Percentiles rank a stretch among this genome's conserved stretches.
phyloP scores from a whole-genome alignment of 1,284 basidiomycete genomes.

The Rugosomyces carneus region DNA sequence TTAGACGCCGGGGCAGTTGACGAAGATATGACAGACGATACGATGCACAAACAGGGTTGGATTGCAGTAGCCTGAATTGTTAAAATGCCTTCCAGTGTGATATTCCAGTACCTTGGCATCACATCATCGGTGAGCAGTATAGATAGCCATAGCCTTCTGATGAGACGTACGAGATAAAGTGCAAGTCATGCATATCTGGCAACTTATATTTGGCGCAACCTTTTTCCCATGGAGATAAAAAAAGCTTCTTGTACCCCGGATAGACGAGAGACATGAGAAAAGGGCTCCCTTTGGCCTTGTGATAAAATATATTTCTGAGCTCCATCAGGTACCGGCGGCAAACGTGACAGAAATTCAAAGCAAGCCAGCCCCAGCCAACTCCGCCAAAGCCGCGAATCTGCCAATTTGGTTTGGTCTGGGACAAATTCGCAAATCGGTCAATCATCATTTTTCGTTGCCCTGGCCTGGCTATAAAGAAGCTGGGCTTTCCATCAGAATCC shows the following conservation, averaged over 20 bases:
- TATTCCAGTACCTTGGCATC: too few species aligned
- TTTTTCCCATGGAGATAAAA: conserved; percentile 4
- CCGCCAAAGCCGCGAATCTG: conserved; percentile 13
- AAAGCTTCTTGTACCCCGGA: neutral
- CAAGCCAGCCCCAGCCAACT: conserved; percentile 4
- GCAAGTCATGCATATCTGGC: too few species aligned
- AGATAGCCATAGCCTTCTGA: too few species aligned
- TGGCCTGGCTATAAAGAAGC: conserved; percentile 12
- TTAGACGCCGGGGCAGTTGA: neutral
- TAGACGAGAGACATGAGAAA: neutral
- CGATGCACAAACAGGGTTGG: neutral
- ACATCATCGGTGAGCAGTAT: too few species aligned
- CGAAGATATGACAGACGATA: neutral
- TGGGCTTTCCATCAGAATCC: conserved; percentile 10
- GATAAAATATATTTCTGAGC: neutral
- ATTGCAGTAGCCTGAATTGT: neutral
- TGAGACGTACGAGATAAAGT: too few species aligned
- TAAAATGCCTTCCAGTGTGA: too few species aligned
- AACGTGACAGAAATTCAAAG: conserved; percentile 13
- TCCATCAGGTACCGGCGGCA: conserved; percentile 15
- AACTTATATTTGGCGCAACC: neutral
- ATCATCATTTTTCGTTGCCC: conserved; percentile 10
- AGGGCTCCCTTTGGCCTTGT: too few species aligned
- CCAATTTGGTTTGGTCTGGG: conserved; percentile 8
- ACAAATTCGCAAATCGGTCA: conserved; percentile 17